Evolutionary conservation across 768 basidiomycete genomes (phyloP), one percentile per base, ranked within the genome.

Genomic region (Leucosporidium yakuticum): DNA sequence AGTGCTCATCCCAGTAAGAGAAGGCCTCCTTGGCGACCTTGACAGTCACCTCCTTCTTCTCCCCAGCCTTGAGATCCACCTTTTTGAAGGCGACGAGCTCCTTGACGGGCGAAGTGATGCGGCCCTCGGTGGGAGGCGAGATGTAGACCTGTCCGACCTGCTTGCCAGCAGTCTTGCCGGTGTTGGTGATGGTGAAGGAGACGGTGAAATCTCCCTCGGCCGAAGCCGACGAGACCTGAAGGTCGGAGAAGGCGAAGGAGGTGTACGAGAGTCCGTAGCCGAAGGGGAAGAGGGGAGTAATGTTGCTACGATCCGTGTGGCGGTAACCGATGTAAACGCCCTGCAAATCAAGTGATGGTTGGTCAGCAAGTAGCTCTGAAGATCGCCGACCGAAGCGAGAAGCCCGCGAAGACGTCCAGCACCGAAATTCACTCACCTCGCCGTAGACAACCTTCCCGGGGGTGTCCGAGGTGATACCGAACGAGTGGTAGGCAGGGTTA

Each of bases 221-320:
- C 12, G 62, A 53, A 39, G 60, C 53, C 11, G 49, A 27, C 47
- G 61, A 83, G 64, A n/a, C 69, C 65, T 2, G 84, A 60, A 88
- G 81, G 68, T 83, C 77, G n/a, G 82, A 81, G 71, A 86, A 80
- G 8, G 78, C 73, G 81, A 89, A 89, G 0, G 82, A 84, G 27
- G 88, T 88, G 77, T 90, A 89, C 0, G 87, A 87, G 25, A 91
- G 81, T 19, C 88, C 88, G 69, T 75, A 87, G 85, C 89, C 90
- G 76, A 91, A 91, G 60, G 87, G 82, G 78, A 86, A 91, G 15
- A 83, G 80, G 15, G 90, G 88, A 19, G 78, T 77, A 63, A 88
- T 86, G 21, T 81, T 81, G 57, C 85, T 81, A 69, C 86, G 84
- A 50, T 86, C 84, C 76, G 86, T 89, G 63, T 44, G 55, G 6